Conservation (phyloP, 768 basidiomycete species). For the Paxillus rubicundulus region DNA sequence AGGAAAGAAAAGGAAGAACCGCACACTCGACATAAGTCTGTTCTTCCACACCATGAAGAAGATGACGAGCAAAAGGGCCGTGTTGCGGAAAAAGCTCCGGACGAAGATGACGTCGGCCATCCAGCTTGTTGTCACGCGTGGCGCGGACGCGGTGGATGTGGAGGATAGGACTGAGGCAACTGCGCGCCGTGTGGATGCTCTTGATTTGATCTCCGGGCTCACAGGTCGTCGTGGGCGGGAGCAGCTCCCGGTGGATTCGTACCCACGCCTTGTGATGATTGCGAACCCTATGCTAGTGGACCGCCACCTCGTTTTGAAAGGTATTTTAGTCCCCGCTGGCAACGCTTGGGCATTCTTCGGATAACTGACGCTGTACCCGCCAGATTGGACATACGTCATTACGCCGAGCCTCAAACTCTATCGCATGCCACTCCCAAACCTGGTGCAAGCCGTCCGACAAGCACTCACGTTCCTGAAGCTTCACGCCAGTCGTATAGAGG, state of each 20-base stretch:
- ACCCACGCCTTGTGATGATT: slow-evolving; percentile 10
- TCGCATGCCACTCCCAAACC: slow-evolving; percentile 21
- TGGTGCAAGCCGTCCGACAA: slow-evolving; percentile 22
- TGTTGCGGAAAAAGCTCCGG: slow-evolving; percentile 19
- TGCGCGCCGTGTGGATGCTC: neutral
- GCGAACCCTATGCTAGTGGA: neutral
- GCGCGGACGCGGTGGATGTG: slow-evolving; percentile 5
- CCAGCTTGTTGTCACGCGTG: slow-evolving; percentile 16
- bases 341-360: neutral
- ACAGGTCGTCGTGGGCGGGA: neutral
- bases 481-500: slow-evolving; percentile 9
- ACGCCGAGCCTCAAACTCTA: slow-evolving; percentile 23
- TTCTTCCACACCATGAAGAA: slow-evolving; percentile 25
- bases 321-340: slow-evolving; percentile 5
- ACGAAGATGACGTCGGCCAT: slow-evolving; percentile 22
- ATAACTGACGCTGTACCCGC: neutral
- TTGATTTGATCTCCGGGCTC: neutral
- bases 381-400: slow-evolving; percentile 31
- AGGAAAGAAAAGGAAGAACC: neutral
- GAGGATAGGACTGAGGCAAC: neutral
- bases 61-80: slow-evolving; percentile 21
- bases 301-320: slow-evolving; percentile 13
- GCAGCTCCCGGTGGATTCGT: neutral
- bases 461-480: slow-evolving; percentile 15
- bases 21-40: slow-evolving; percentile 12